Conservation (phyloP, 1,139 yeast genomes). For the Fermentozyma sake region DNA sequence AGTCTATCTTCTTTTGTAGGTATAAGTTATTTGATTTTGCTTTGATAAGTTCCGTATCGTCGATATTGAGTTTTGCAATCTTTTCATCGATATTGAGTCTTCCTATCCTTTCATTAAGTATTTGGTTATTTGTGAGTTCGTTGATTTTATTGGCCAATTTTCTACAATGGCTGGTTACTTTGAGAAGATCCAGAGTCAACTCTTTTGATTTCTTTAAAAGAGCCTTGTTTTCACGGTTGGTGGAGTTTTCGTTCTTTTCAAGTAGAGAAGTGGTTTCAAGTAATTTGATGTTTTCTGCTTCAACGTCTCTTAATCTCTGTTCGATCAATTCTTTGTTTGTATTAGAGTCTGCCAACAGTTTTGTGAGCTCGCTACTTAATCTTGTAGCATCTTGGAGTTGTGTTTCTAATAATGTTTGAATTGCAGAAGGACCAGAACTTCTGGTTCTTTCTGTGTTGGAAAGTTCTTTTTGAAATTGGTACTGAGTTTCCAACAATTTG, state of each 20-base stretch:
- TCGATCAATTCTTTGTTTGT: slow-evolving; percentile 9
- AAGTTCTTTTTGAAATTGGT: slow-evolving; percentile 4
- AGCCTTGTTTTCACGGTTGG: slow-evolving; percentile 17
- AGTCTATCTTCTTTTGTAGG: slow-evolving; percentile 17
- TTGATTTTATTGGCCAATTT: slow-evolving; percentile 27
- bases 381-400: slow-evolving; percentile 30
- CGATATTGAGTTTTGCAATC: no score
- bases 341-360: slow-evolving; percentile 16
- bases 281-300: slow-evolving; percentile 12
- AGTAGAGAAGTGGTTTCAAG: slow-evolving; percentile 17
- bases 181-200: slow-evolving; percentile 21
- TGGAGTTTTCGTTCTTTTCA: slow-evolving; percentile 12
- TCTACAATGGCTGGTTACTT: slow-evolving; percentile 25
- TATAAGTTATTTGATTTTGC: slow-evolving; percentile 11
- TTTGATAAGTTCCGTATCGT: slow-evolving; percentile 10
- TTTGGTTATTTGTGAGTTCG: slow-evolving; percentile 14
- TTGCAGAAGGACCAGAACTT: slow-evolving; percentile 12
- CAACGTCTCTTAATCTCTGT: slow-evolving; percentile 10
- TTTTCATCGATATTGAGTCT: slow-evolving; percentile 9
- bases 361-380: slow-evolving; percentile 18
- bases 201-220: slow-evolving; percentile 18
- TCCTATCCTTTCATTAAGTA: slow-evolving; percentile 10
- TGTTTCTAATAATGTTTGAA: slow-evolving; percentile 28
- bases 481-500: slow-evolving; percentile 8
- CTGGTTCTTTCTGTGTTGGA: slow-evolving; percentile 2